phyloP scores from a whole-genome alignment of 768 basidiomycete genomes.

The Leccinum variicolor region DNA sequence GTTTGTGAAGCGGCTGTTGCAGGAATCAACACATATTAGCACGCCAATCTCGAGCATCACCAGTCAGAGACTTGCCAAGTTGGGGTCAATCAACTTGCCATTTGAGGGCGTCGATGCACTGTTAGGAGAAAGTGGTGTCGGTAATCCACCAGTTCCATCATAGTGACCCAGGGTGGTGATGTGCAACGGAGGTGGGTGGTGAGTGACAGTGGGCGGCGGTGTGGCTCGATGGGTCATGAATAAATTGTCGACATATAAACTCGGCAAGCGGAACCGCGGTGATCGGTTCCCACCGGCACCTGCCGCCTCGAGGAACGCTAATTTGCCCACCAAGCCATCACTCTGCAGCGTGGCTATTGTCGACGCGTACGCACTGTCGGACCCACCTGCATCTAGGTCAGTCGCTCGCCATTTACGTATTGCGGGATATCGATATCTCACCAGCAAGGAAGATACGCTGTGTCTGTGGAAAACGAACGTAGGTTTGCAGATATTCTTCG shows the following conservation, averaged over 20 bases:
- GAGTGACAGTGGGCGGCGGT: constrained; percentile 21
- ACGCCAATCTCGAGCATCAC: background rate
- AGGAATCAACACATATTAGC: constrained; percentile 7
- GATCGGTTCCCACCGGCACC: constrained; percentile 41
- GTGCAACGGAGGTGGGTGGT: constrained; percentile 47
- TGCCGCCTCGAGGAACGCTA: constrained; percentile 57
- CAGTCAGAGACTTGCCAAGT: constrained; percentile 44
- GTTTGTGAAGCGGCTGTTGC: constrained; percentile 70
- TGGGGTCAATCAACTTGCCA: constrained; percentile 54
- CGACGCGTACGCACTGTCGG: constrained; percentile 52
- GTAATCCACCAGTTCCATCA: constrained; percentile 56
- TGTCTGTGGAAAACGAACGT: constrained; percentile 69
- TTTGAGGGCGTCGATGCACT: constrained; percentile 28
- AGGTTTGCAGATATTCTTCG: constrained; percentile 69
- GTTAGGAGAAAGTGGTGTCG: constrained; percentile 63
- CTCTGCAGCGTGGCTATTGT: constrained; percentile 54
- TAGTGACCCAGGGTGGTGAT: constrained; percentile 39
- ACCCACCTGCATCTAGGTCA: constrained; percentile 43
- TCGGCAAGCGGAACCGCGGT: constrained; percentile 48
- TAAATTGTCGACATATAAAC: constrained; percentile 49
- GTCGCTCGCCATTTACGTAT: background rate
- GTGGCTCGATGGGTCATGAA: constrained; percentile 36
- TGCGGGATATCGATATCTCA: constrained; percentile 22
- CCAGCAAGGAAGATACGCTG: constrained; percentile 71
- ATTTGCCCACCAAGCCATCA: constrained; percentile 62